Base-by-base conservation (phyloP, 495 filamentous ascomycete species). In the Tuber magnatum region DNA sequence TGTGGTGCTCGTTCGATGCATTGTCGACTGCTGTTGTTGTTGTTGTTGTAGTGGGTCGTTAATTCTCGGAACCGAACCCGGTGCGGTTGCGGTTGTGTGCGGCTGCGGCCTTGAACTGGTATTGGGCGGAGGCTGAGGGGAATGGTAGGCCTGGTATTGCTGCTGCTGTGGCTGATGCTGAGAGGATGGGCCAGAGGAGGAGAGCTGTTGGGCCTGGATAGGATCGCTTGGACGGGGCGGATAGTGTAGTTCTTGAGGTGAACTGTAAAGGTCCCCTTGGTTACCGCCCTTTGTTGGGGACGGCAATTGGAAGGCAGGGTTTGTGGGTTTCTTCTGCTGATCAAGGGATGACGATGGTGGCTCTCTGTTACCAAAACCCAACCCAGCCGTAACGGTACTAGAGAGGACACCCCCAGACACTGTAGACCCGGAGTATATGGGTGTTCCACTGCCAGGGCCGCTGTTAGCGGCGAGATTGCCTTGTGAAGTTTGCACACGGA, bases 161-260 rank as follows among this genome's bases (percentile, higher is more conserved):
- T 51, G 43, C 40, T 81, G 80, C 39, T 74, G 79, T 44, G 69
- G 73, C 46, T 75, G 73, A 5, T 75, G 73, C 28, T 76, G 74
- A n/a, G 70, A 35, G 18, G n/a, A 28, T 32, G 74, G 38, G 40
- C 38, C 24, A n/a, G 69, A 40, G 16, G 71, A 51, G 24, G 74
- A 51, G 20, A 71, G 56, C 41, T 78, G 73, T 42, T 78, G 79
- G 72, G 69, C 40, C 32, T 76, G 76, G 43, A 68, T 38, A 65
- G 85, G 83, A 74, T 89, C 86, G 71, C 84, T 84, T 42, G 84
- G 82, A 65, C 83, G 77, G 68, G 83, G 84, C 80, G 84, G 73
- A 83, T 69, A 83, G 85, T 84, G 73, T 76, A 75, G 24, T 75
- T 77, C 44, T 69, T 75, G 68, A 22, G 51, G 77, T 71, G 28